Evolutionary conservation across 2,329 filamentous ascomycete species (phyloP).

Genomic region (Colletotrichum costaricense): DNA sequence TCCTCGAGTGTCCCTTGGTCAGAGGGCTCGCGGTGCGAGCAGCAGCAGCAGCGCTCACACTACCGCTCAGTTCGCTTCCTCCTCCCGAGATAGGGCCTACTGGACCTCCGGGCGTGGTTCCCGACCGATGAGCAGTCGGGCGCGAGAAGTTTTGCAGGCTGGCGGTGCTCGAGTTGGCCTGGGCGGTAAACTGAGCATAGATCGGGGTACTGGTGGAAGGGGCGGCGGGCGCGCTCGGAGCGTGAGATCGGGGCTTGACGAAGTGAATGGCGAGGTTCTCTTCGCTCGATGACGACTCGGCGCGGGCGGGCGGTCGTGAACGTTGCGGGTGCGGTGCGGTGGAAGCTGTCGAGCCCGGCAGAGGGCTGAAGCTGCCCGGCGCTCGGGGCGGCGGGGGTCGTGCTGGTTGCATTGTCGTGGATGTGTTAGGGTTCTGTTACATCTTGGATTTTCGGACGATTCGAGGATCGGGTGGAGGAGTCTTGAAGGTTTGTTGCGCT

Average conservation of each 20-base stretch:
- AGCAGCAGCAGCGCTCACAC: constrained; percentile 41
- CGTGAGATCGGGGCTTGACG: constrained; percentile 54
- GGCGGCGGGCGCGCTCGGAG: constrained; percentile 34
- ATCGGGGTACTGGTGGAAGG: constrained; percentile 46
- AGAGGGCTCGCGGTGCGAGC: constrained; percentile 43
- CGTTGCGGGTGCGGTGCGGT: constrained; percentile 43
- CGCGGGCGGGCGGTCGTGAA: constrained; percentile 50
- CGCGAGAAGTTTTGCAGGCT: constrained; percentile 70
- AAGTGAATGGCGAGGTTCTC: constrained; percentile 56
- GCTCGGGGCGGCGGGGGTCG: constrained; percentile 59
- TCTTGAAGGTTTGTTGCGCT: constrained; percentile 16
- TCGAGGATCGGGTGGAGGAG: constrained; percentile 23
- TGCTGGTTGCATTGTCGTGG: constrained; percentile 59
- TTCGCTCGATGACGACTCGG: constrained; percentile 60
- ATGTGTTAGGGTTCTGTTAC: constrained; percentile 50
- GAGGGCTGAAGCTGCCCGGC: constrained; percentile 68
- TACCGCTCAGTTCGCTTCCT: constrained; percentile 22
- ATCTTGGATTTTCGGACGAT: constrained; percentile 49
- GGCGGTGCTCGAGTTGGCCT: constrained; percentile 58
- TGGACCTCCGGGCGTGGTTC: constrained; percentile 26
- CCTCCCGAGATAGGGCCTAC: not conserved
- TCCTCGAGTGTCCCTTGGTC: constrained; percentile 64
- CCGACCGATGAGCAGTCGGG: constrained; percentile 52
- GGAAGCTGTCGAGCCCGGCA: constrained; percentile 49
- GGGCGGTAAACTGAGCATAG: constrained; percentile 60